Conservation (phyloP, 2,329 filamentous ascomycete species). For the Fusarium ramigenum region DNA sequence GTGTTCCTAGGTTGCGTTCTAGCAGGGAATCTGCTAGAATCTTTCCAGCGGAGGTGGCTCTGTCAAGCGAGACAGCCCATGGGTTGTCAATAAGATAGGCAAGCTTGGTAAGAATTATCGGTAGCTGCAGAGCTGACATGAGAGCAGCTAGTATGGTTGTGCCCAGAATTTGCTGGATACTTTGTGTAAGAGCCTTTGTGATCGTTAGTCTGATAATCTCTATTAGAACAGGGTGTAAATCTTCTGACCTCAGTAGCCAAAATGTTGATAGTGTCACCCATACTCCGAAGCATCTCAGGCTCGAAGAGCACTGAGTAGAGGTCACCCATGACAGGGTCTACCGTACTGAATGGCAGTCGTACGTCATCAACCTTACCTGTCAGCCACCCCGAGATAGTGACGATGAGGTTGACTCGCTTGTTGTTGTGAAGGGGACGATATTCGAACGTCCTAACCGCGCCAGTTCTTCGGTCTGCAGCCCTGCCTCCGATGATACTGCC, state of each 20-base stretch:
- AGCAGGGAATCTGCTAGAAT: slow-evolving; percentile 95
- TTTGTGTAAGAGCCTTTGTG: slow-evolving; percentile 86
- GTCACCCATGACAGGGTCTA: slow-evolving; percentile 97
- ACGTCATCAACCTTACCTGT: slow-evolving; percentile 98
- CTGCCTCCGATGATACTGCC: slow-evolving; percentile 86
- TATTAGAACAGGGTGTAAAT: neutral
- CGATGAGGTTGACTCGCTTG: slow-evolving; percentile 93
- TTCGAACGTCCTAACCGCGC: slow-evolving; percentile 94
- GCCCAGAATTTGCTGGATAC: slow-evolving; percentile 92
- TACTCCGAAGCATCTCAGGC: slow-evolving; percentile 96
- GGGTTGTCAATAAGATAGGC: slow-evolving; percentile 98
- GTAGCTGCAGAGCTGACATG: slow-evolving; percentile 94
- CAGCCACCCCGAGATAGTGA: slow-evolving; percentile 98
- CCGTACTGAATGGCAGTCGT: slow-evolving; percentile 91
- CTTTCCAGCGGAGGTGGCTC: slow-evolving; percentile 86
- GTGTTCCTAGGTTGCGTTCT: slow-evolving; percentile 87
- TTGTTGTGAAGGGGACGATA: slow-evolving; percentile 98
- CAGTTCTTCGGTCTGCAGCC: slow-evolving; percentile 87
- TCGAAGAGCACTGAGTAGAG: slow-evolving; percentile 98
- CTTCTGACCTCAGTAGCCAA: slow-evolving; percentile 88
- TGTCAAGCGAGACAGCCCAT: slow-evolving; percentile 94
- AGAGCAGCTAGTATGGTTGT: slow-evolving; percentile 87
- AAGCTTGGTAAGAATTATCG: slow-evolving; percentile 90
- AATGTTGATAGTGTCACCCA: slow-evolving; percentile 99
- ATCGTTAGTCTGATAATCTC: neutral